Evolutionary conservation across 148 eudicot species (phyloP).

Genomic region (Cornus suecica): DNA sequence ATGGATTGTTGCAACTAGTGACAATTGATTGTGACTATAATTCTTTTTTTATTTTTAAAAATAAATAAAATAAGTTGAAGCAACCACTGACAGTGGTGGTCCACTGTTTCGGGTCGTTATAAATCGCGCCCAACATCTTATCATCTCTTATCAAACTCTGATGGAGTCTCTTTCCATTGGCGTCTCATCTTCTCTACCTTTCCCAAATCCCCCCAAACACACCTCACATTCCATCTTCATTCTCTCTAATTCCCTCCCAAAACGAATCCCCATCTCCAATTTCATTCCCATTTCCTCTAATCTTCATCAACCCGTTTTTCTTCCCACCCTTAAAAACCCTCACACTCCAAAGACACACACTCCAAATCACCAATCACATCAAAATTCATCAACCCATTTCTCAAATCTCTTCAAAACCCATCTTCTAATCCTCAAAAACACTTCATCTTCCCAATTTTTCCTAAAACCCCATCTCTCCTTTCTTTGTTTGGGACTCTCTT

Average conservation of each 20-base stretch:
- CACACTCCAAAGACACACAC: conserved; percentile 12
- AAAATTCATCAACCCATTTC: conserved; percentile 11
- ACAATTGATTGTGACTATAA: too few species aligned
- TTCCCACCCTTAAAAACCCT: conserved; percentile 13
- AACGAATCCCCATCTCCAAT: conserved; percentile 11
- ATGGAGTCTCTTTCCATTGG: conserved; percentile 63
- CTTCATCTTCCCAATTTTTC: conserved; percentile 22
- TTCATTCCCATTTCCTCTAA: neutral
- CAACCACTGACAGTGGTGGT: too few species aligned
- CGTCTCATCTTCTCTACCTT: conserved; percentile 51
- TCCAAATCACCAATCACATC: conserved; percentile 2
- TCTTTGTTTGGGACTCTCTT: conserved; percentile 30
- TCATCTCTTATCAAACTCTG: conserved; percentile 23
- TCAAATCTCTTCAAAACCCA: conserved; percentile 5
- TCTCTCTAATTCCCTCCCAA: conserved; percentile 15
- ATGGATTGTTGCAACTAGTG: too few species aligned
- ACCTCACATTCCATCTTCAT: conserved; percentile 20
- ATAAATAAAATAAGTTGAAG: too few species aligned
- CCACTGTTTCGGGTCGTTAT: neutral
- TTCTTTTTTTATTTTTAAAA: too few species aligned
- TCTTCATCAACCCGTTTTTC: conserved; percentile 7
- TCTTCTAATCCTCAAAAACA: conserved; percentile 17
- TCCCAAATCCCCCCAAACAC: conserved; percentile 26
- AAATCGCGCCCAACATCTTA: conserved; percentile 13
- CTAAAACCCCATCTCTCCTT: conserved; percentile 37